Conservation (phyloP, 495 filamentous ascomycete genomes). For the Aspergillus bridgeri region DNA sequence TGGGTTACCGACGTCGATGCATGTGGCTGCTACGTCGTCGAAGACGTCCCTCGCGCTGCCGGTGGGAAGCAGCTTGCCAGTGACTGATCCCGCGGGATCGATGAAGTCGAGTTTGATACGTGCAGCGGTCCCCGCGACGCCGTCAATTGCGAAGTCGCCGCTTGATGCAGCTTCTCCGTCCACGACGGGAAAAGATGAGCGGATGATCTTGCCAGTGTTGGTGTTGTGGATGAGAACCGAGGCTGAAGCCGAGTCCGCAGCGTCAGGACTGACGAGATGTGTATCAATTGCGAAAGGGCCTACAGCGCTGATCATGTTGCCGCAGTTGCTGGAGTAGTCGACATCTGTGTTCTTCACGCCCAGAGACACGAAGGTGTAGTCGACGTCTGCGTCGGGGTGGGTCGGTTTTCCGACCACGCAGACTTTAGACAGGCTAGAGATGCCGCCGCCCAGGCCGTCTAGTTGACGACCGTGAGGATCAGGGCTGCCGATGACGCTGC, state of each 20-base stretch:
- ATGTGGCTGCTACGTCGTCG: conserved; percentile 48
- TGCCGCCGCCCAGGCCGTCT: conserved; percentile 68
- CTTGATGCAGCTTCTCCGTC: conserved; percentile 45
- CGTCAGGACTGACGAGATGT: conserved; percentile 33
- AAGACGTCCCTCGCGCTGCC: conserved; percentile 54
- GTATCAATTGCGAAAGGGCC: conserved; percentile 63
- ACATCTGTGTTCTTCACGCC: conserved; percentile 56
- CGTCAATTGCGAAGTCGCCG: conserved; percentile 63
- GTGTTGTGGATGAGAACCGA: conserved; percentile 50
- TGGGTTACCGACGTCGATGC: conserved; percentile 66
- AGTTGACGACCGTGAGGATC: conserved; percentile 68
- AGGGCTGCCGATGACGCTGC: conserved; percentile 61
- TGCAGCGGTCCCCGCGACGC: conserved; percentile 58
- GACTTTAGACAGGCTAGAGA: conserved; percentile 67
- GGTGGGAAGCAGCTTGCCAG: conserved; percentile 63
- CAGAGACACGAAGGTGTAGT: conserved; percentile 70
- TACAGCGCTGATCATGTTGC: conserved; percentile 67
- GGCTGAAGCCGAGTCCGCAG: conserved; percentile 19
- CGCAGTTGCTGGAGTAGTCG: conserved; percentile 69
- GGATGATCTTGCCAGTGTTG: conserved; percentile 51
- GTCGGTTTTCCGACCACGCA: conserved; percentile 55
- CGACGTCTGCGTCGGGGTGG: conserved; percentile 56
- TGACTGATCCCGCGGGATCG: conserved; percentile 64
- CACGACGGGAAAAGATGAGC: conserved; percentile 45
- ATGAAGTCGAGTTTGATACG: conserved; percentile 60